phyloP scores from a whole-genome alignment of 2,329 filamentous ascomycete species.

The Onygenales sp. region DNA sequence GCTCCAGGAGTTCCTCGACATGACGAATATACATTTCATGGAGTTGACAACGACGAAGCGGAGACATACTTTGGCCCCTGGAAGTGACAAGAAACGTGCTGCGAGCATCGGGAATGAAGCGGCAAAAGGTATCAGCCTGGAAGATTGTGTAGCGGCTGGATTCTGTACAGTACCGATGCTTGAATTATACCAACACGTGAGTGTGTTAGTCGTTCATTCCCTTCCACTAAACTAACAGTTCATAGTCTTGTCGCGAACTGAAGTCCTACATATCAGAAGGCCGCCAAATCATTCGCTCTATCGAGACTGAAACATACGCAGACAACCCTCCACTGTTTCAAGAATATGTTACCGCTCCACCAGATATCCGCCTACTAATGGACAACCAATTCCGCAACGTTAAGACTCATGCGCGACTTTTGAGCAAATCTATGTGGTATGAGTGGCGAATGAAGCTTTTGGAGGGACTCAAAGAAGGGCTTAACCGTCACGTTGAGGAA shows the following conservation, averaged over 20 bases:
- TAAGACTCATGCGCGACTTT: conserved; percentile 79
- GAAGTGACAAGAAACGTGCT: conserved; percentile 28
- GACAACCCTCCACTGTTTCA: conserved; percentile 87
- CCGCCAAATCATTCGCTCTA: conserved; percentile 77
- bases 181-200: conserved; percentile 83
- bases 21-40: conserved; percentile 98
- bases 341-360: conserved; percentile 78
- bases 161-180: conserved; percentile 88
- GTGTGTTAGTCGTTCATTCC: conserved; percentile 17
- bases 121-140: conserved; percentile 39
- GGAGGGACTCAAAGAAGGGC: conserved; percentile 69
- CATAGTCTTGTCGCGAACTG: conserved; percentile 73
- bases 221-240: conserved; percentile 12
- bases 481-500: conserved; percentile 64
- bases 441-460: conserved; percentile 90
- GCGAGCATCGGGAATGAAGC: conserved; percentile 19
- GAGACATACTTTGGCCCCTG: conserved; percentile 67
- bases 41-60: conserved; percentile 94
- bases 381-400: conserved; percentile 97
- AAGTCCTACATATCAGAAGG: conserved; percentile 96
- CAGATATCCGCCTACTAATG: conserved; percentile 77
- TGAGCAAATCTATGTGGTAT: conserved; percentile 97
- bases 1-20: conserved; percentile 83
- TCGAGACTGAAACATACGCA: conserved; percentile 78
- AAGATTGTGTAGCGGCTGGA: conserved; percentile 75